Base-by-base conservation (phyloP, 805 yeast species). In the Brettanomyces bruxellensis region DNA sequence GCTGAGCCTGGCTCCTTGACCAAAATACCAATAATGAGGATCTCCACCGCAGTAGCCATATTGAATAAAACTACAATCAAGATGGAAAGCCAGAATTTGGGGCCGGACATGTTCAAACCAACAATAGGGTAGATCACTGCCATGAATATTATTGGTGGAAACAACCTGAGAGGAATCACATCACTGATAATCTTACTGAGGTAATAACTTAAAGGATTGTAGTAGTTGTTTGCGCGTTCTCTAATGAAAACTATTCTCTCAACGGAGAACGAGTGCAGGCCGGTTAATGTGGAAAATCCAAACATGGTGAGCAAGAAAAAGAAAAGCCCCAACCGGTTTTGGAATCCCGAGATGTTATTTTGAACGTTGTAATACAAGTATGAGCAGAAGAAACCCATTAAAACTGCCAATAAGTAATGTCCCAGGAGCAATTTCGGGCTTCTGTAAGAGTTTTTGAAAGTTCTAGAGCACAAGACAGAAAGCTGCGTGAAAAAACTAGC, bases 321-420 rank as follows among this genome's bases (percentile, higher is more conserved):
- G 65, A 93, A 93, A 49, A 93, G 70, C 0, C 99, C 99, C 52
- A 93, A 72, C 55, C 99, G 75, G 65, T 93, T 93, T 64, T 93
- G 99, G 71, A 93, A 93, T 0, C 99, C 99, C 57, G 95, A 81
- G 46, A 93, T 91, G 61, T 91, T 96, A 59, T 88, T 85, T 38
- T 81, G 70, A 25, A 91, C 81, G 57, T 88, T 73, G 66, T 82
- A 91, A 63, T 93, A 93, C 38, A 93, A 70, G 43, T 77, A 77
- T 0, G 98, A 96, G 64, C 96, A 82, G 65, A 91, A 85, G 4
- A 81, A 58, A 1, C 95, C 96, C 63, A 91, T 78, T 13, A 81
- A 61, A 7, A 86, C 64, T 0, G 96, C 83, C 49, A 91, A 70
- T 2, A 83, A 68, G 58, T 91, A 91, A 57, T 93, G 95, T 1